Evolutionary conservation across 257 asterid genomes (phyloP), one percentile per base, ranked within the genome.

Genomic region (Knoxia roxburghii): DNA sequence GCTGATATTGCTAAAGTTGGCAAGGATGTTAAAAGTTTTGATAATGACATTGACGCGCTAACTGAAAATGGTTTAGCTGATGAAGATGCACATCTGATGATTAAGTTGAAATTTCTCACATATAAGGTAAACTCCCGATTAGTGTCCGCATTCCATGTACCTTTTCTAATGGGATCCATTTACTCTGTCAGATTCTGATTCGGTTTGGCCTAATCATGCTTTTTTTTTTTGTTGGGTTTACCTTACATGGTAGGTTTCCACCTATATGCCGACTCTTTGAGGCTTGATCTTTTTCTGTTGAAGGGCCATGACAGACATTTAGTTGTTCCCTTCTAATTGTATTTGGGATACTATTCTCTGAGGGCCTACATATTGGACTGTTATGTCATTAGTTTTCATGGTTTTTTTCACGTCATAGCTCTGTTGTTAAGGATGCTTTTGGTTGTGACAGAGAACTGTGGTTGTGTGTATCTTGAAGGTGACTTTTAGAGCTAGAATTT

Each of bases 61-160:
- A 74, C 56, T 32, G 80, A 72, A 65, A 79, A 80, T 73, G 84
- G 84, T 68, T 82, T 94, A 80, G 97, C 96, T 39, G 96, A 94
- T 77, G 99, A 90, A 82, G 99, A 94, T 84, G 99, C 99, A 58
- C 90, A 94, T 81, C 74, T 94, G 84, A 94, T 94, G 99, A 81
- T 90, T 83, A 94, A 94, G 85, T 78, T 94, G 87, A 94, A 94
- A 73, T 90, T 94, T 74, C 97, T 94, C 68, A 82, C 97, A 5
- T 90, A 94, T 32, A 94, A 94, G 99, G 99, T 90, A 52, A 61
- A 18, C 52, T 58, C 32, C 63, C 33, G 40, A 18, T 65, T 59
- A 59, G 40, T 26, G 20, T 17, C 11, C 27, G 37, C 24, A 61
- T 7, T 49, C 13, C 33, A 2, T 43, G 35, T 60, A 17, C n/a